Percentiles rank a stretch among this genome's conserved stretches.
phyloP scores from a whole-genome alignment of 257 asterid genomes.

The Fraxinus anomala region DNA sequence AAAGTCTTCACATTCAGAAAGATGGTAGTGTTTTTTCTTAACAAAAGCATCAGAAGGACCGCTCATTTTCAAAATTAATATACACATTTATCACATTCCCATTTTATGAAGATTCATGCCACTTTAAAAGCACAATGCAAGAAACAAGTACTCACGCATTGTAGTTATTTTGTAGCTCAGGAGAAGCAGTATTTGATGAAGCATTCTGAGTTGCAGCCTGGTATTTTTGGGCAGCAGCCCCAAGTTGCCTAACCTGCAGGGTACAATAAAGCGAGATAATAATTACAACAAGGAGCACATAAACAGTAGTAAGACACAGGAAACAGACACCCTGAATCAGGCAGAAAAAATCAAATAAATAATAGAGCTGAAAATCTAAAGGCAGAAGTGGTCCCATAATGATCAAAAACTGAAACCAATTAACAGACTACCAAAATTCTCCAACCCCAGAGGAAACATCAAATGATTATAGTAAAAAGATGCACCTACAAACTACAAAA shows the following conservation, averaged over 20 bases:
- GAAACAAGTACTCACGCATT: slow-evolving; percentile 26
- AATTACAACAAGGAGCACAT: not conserved
- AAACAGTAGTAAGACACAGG: not conserved
- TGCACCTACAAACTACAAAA: not conserved
- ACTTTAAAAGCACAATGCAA: not conserved
- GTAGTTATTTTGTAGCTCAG: slow-evolving; percentile 12
- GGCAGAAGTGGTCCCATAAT: not conserved
- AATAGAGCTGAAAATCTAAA: not conserved
- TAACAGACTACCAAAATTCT: not conserved
- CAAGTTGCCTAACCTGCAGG: slow-evolving; percentile 29
- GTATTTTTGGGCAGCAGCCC: slow-evolving; percentile 27
- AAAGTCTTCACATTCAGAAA: not conserved
- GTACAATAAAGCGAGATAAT: not conserved
- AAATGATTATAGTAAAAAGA: not conserved
- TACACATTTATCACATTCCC: not conserved
- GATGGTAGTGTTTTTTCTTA: not conserved
- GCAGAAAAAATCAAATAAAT: not conserved
- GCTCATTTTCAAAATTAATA: not conserved
- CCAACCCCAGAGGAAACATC: not conserved
- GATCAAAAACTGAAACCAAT: not conserved
- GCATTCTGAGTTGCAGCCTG: slow-evolving; percentile 16
- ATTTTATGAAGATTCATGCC: not conserved
- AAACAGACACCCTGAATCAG: not conserved
- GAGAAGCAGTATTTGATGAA: slow-evolving; percentile 12
- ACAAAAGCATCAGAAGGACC: not conserved